phyloP scores from a whole-genome alignment of 139 green algal genomes.

The Penium margaritaceum region DNA sequence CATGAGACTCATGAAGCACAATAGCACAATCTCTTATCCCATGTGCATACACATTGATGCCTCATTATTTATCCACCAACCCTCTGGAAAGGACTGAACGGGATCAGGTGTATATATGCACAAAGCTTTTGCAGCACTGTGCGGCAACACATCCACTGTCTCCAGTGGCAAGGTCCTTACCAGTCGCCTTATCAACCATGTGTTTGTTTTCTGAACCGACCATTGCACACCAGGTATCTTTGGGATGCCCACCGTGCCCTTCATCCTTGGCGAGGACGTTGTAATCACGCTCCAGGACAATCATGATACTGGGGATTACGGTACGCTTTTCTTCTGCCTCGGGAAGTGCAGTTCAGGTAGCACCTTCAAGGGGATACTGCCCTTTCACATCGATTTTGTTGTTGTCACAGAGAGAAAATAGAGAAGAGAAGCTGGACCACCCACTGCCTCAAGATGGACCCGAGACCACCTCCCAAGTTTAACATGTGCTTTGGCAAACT shows the following conservation, averaged over 20 bases:
- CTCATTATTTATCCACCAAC: too few relatives aligned
- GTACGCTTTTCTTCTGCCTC: slow-evolving; percentile 74
- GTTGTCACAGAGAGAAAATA: slow-evolving; percentile 75
- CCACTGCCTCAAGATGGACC: slow-evolving; percentile 68
- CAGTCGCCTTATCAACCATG: slow-evolving; percentile 61
- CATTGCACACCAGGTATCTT: slow-evolving; percentile 72
- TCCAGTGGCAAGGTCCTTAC: slow-evolving; percentile 54
- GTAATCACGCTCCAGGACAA: slow-evolving; percentile 54
- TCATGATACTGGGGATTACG: slow-evolving; percentile 55
- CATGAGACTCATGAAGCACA: too few relatives aligned
- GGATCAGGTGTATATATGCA: slow-evolving; percentile 63
- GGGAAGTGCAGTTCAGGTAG: slow-evolving; percentile 85
- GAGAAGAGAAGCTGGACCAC: slow-evolving; percentile 81
- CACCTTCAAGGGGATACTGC: slow-evolving; percentile 75
- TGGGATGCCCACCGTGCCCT: slow-evolving; percentile 74
- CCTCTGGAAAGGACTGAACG: slow-evolving; percentile 83
- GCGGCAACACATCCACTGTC: slow-evolving; percentile 56
- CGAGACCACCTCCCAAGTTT: slow-evolving; percentile 51
- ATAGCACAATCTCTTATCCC: too few relatives aligned
- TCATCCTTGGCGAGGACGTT: slow-evolving; percentile 84
- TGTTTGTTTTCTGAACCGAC: slow-evolving; percentile 75
- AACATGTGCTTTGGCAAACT: slow-evolving; percentile 90
- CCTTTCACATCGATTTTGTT: slow-evolving; percentile 53
- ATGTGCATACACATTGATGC: too few relatives aligned
- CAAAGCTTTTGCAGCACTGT: slow-evolving; percentile 76